Conservation (phyloP, 1,139 yeast species). For the Schwanniomyces etchellsii region DNA sequence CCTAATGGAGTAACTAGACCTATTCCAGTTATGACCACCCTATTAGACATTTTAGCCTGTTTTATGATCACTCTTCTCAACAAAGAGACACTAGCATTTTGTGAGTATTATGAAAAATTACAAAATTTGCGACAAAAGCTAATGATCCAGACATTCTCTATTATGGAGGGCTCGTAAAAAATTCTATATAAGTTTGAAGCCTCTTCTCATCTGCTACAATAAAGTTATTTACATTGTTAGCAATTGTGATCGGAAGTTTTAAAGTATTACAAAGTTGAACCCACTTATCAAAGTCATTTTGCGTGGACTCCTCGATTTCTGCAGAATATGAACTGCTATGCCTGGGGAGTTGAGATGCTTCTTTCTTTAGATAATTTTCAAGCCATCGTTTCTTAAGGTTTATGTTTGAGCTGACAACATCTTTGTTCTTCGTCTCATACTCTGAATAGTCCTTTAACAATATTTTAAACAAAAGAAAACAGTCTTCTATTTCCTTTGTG, state of each 20-base stretch:
- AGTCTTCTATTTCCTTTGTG: conserved; percentile 14
- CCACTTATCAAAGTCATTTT: conserved; percentile 25
- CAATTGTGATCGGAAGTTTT: conserved; percentile 18
- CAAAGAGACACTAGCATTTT: conserved; percentile 1
- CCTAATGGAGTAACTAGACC: conserved; percentile 89
- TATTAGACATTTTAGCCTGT: conserved; percentile 13
- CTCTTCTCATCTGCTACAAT: conserved; percentile 41
- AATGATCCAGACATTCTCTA: neutral
- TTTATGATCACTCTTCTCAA: neutral
- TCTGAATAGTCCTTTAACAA: conserved; percentile 21
- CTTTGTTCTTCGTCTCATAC: conserved; percentile 20
- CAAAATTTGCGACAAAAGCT: neutral
- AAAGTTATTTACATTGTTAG: conserved; percentile 29
- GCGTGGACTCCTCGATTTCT: neutral
- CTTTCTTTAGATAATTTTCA: conserved; percentile 12
- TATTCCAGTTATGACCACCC: conserved; percentile 90
- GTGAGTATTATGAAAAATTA: conserved; percentile 1
- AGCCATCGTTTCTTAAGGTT: conserved; percentile 27
- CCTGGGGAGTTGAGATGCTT: neutral
- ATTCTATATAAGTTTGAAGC: conserved; percentile 19
- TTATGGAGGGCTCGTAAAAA: neutral
- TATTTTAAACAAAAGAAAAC: conserved; percentile 19
- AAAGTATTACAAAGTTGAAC: conserved; percentile 16
- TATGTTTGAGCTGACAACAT: conserved; percentile 9
- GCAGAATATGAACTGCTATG: neutral